These are phyloP conservation scores for Pleurotus platypus DNA, from an alignment of 768 basidiomycete genomes.

Conservation along the genomic window DNA sequence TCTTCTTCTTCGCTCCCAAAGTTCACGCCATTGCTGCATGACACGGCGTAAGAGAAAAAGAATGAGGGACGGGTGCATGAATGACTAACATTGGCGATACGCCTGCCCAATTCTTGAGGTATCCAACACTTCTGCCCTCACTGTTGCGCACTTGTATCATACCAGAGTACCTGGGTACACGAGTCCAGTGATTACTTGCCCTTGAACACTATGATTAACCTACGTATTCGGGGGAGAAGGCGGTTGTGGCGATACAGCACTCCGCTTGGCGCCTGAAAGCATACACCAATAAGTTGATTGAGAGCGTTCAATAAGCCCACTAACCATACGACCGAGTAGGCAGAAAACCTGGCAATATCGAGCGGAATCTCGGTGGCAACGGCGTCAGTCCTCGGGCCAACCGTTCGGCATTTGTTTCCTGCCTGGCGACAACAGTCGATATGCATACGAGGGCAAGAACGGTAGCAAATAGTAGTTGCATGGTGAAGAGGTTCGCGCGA, in stretches of 20 bases:
- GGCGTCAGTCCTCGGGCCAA: slow-evolving; percentile 42
- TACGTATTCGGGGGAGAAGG: background rate
- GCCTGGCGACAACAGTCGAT: background rate
- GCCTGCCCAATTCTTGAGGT: slow-evolving; percentile 30
- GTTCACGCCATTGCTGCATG: background rate
- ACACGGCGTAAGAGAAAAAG: background rate
- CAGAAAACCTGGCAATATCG: slow-evolving; percentile 23
- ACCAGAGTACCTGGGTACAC: slow-evolving; percentile 17
- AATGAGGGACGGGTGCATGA: too few species aligned
- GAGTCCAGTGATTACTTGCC: background rate
- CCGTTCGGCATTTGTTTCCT: slow-evolving; percentile 38
- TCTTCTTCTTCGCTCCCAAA: slow-evolving; percentile 3
- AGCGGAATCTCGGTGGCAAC: slow-evolving; percentile 30
- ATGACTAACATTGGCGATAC: slow-evolving; percentile 19
- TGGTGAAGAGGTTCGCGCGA: background rate
- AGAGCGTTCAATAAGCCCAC: slow-evolving; percentile 5
- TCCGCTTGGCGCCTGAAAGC: background rate
- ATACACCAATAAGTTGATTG: background rate
- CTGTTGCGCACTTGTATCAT: slow-evolving; percentile 31
- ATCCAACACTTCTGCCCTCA: slow-evolving; percentile 26
- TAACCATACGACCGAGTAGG: slow-evolving; percentile 25
- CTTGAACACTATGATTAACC: background rate
- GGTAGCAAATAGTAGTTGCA: background rate
- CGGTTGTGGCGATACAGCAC: background rate
- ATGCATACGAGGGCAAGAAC: background rate